Conservation (phyloP, 78 protist species). For the Dictyostelium brefeldianum region DNA sequence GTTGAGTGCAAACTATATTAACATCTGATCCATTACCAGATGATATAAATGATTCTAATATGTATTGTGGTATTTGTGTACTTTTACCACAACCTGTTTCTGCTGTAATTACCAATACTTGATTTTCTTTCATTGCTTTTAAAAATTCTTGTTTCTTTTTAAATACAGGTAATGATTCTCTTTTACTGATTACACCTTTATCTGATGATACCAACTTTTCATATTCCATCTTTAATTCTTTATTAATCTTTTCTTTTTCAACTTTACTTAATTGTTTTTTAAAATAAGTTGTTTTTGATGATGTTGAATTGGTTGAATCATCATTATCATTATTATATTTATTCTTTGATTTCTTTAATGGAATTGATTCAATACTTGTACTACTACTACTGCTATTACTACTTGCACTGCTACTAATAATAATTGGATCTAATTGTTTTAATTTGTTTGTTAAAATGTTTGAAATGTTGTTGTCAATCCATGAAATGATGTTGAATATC, state of each 20-base stretch:
- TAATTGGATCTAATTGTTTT: constrained; percentile 11
- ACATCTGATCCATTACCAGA: constrained; percentile 47
- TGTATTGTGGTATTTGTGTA: constrained; percentile 94
- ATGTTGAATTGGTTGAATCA: background rate
- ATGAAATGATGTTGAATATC: constrained; percentile 31
- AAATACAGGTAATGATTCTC: constrained; percentile 54
- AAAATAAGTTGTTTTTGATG: background rate
- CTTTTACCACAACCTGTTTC: constrained; percentile 97
- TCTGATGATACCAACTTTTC: background rate
- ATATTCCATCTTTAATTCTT: constrained; percentile 14
- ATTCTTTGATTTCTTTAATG: background rate
- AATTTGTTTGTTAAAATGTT: constrained; percentile 3
- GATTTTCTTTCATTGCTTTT: constrained; percentile 19
- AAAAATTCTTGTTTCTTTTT: constrained; percentile 31
- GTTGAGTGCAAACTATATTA: constrained; percentile 93
- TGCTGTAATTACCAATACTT: constrained; percentile 66
- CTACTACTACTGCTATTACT: background rate
- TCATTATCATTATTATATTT: constrained; percentile 1
- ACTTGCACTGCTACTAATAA: background rate
- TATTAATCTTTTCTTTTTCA: constrained; percentile 17
- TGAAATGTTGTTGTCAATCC: background rate
- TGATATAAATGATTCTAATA: constrained; percentile 76
- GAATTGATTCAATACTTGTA: background rate
- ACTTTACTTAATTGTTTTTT: background rate
- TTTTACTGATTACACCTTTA: background rate